Evolutionary conservation across 106 monocot species (phyloP), one percentile per base, ranked within the genome.

Genomic region (Gastrodia elata): DNA sequence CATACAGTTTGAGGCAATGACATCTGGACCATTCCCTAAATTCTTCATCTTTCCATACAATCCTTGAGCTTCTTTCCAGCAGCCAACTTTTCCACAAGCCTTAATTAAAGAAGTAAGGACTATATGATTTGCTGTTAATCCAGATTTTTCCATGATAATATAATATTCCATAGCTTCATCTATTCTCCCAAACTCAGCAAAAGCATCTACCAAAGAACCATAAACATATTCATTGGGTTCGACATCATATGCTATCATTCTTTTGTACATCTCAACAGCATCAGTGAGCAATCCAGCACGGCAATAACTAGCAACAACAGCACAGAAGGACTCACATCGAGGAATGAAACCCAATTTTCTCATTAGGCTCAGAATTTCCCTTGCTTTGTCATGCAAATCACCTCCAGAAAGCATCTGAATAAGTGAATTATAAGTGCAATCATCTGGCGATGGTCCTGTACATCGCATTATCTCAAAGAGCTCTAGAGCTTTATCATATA

Each of bases 21-120:
- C 68, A 65, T 94, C 94, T 55, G 86, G 88, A n/a, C 90, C 90
- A 61, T 48, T 79, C 55, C 79, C 70, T 58, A 84, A 37, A 43
- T 72, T 77, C 73, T 83, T 86, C 70, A 94, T 82, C 48, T 74
- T 80, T 56, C 76, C 65, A 76, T 94, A 94, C 58, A 91, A 24
- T 39, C 84, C 80, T 64, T 94, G 88, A 46, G 94, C 90, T 77
- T 91, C 84, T 73, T 80, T 79, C 94, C 91, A 94, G 64, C 84
- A 48, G 65, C 84, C 76, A 61, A 38, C 69, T 68, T 86, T 91
- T 38, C 80, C 30, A 39, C 84, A 88, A 56, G 84, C 94, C 78
- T 94, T 94, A n/a, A 94, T 83, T n/a, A 94, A 65, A 32, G 94
- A 86, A 13, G 94, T 94, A 39, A 94, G 73, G 15, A 88, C 78